These are phyloP conservation scores for Epichloe sp. DNA, from an alignment of 2,329 filamentous ascomycete genomes.

Conservation along the genomic window DNA sequence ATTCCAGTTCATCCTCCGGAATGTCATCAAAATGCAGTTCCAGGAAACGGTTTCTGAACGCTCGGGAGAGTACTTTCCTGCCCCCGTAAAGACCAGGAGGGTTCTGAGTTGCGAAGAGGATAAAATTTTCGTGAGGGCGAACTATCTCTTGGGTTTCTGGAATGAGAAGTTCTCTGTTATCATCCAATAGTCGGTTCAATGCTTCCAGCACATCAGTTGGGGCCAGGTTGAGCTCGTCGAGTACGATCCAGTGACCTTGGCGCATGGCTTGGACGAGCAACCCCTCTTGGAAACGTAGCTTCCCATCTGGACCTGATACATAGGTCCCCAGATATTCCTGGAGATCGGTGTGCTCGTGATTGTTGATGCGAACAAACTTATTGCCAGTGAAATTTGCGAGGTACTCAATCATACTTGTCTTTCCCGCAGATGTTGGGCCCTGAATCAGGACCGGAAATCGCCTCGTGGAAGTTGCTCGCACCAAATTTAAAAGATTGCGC, in stretches of 20 bases:
- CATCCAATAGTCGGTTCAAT: conserved; percentile 85
- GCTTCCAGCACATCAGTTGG: conserved; percentile 96
- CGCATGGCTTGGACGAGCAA: conserved; percentile 84
- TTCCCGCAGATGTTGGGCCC: conserved; percentile 91
- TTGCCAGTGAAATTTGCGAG: conserved; percentile 94
- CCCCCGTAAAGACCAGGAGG: conserved; percentile 92
- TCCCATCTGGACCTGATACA: conserved; percentile 71
- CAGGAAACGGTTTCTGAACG: conserved; percentile 92
- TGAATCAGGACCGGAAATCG: conserved; percentile 91
- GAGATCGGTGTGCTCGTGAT: conserved; percentile 95
- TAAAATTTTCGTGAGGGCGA: conserved; percentile 84
- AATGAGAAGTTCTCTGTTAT: conserved; percentile 90
- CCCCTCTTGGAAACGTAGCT: conserved; percentile 83
- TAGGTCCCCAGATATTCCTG: conserved; percentile 97
- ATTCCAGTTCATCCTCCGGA: conserved; percentile 83
- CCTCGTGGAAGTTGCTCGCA: conserved; percentile 82
- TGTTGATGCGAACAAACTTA: conserved; percentile 97
- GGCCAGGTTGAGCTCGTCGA: conserved; percentile 93
- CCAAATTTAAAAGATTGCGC: conserved; percentile 85
- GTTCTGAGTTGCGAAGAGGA: conserved; percentile 97
- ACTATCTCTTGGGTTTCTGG: conserved; percentile 94
- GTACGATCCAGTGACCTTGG: conserved; percentile 92
- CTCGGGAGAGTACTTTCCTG: conserved; percentile 80
- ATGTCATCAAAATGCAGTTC: conserved; percentile 98
- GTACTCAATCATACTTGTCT: conserved; percentile 99